These are phyloP conservation scores for Arthromyces matolae DNA, from an alignment of 768 basidiomycete species.

Conservation along the genomic window DNA sequence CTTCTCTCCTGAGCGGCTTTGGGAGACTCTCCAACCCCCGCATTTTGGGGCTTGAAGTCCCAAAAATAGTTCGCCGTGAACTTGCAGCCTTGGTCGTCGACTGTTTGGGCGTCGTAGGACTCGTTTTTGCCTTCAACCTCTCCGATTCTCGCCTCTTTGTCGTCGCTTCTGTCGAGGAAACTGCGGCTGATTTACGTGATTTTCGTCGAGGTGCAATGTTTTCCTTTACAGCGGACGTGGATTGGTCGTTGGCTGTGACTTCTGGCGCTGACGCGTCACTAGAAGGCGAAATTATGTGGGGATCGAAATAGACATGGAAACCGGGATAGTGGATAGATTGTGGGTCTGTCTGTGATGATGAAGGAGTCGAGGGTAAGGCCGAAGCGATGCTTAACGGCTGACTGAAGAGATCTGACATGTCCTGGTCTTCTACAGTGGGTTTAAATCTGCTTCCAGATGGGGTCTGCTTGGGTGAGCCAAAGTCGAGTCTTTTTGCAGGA, in stretches of 20 bases:
- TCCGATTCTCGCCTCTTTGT: constrained; percentile 18
- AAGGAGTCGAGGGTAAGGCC: constrained; percentile 18
- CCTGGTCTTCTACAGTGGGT: constrained; percentile 5
- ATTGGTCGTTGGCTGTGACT: constrained; percentile 13
- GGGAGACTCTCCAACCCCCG: constrained; percentile 23
- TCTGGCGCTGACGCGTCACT: constrained; percentile 5
- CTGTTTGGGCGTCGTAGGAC: constrained; percentile 25
- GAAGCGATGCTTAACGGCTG: constrained; percentile 15
- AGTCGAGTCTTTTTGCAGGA: constrained; percentile 52
- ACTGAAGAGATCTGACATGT: constrained; percentile 24
- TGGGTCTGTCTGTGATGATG: constrained; percentile 42
- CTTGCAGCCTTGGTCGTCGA: constrained; percentile 17
- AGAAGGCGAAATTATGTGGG: constrained; percentile 20
- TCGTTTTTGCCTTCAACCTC: constrained; percentile 19
- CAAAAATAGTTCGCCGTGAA: constrained; percentile 21
- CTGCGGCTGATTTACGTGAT: constrained; percentile 35
- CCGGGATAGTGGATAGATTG: constrained; percentile 67
- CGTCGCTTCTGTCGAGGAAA: constrained; percentile 20
- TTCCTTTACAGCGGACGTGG: constrained; percentile 50
- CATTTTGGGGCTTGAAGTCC: constrained; percentile 20
- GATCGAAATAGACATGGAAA: constrained; percentile 55
- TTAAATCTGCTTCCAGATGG: constrained; percentile 16
- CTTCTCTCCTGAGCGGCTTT: constrained; percentile 33
- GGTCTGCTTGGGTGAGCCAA: constrained; percentile 36
- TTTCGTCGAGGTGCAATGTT: constrained; percentile 50